Conservation (phyloP, 352 stramenopile species). For the Achlya hypogyna region DNA sequence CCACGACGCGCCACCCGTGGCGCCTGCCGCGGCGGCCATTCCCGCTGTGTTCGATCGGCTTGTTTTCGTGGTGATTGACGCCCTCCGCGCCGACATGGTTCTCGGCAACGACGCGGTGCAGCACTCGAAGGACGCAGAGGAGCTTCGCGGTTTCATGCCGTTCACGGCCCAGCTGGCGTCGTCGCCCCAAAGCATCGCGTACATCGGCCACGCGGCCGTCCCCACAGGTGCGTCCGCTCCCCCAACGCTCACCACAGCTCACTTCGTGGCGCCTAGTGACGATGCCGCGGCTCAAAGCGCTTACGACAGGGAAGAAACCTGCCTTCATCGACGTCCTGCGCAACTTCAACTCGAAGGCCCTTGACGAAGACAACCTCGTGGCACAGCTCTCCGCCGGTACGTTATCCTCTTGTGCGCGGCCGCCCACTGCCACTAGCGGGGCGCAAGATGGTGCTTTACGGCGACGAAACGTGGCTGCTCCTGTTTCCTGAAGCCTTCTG, state of each 20-base stretch:
- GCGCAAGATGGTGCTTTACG: conserved; percentile 75
- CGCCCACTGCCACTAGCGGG: too few relatives aligned
- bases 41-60: conserved; percentile 52
- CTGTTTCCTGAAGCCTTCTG: conserved; percentile 67
- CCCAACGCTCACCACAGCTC: not conserved
- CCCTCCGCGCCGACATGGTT: conserved; percentile 82
- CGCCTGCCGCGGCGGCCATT: conserved; percentile 6
- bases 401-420: not conserved
- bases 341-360: conserved; percentile 83
- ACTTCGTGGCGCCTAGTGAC: conserved; percentile 37
- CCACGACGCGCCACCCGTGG: not conserved
- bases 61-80: conserved; percentile 82
- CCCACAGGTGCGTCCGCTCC: conserved; percentile 36
- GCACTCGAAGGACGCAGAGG: conserved; percentile 23
- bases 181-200: conserved; percentile 45
- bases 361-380: conserved; percentile 68
- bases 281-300: conserved; percentile 82
- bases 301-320: conserved; percentile 74
- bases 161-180: conserved; percentile 46
- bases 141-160: conserved; percentile 55
- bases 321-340: conserved; percentile 87
- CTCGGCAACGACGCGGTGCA: conserved; percentile 48
- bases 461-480: conserved; percentile 86
- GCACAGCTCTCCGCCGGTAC: conserved; percentile 31
- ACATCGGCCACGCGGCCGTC: conserved; percentile 69